These are phyloP conservation scores for Tolypocladium amazonense DNA, from an alignment of 2,329 filamentous ascomycete species.

Conservation along the genomic window DNA sequence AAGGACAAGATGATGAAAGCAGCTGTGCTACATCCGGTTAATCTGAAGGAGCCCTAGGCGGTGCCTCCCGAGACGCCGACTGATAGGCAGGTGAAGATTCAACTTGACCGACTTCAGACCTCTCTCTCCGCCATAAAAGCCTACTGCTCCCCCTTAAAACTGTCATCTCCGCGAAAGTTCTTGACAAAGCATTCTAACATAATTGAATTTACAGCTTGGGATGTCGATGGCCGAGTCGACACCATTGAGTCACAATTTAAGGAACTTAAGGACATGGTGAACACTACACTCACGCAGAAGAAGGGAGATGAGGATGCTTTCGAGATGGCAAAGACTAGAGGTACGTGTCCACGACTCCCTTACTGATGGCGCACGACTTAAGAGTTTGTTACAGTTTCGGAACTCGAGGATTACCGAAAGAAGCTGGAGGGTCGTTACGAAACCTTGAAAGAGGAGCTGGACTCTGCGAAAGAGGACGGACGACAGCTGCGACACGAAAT, in stretches of 20 bases:
- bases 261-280: conserved; percentile 62
- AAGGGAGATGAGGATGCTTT: conserved; percentile 64
- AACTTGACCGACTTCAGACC: conserved; percentile 20
- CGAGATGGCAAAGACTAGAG: conserved; percentile 61
- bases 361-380: conserved; percentile 8
- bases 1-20: conserved; percentile 4
- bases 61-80: conserved; percentile 23
- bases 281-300: conserved; percentile 55
- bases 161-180: conserved; percentile 41
- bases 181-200: conserved; percentile 67
- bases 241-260: conserved; percentile 67
- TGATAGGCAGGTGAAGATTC: conserved; percentile 16
- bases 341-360: conserved; percentile 33
- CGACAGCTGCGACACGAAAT: conserved; percentile 23
- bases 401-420: conserved; percentile 37
- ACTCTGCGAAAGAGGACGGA: conserved; percentile 23
- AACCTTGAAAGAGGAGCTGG: conserved; percentile 53
- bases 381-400: conserved; percentile 26
- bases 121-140: conserved; percentile 22
- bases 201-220: conserved; percentile 56
- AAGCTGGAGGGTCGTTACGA: conserved; percentile 35
- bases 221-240: conserved; percentile 66
- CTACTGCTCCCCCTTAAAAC: conserved; percentile 26
- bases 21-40: conserved; percentile 5
- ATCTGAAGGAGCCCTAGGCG: conserved; percentile 18